A percentile compares a stretch with the other conserved stretches of the same genome.
Conservation (phyloP, 78 protist species). For the Pigoraptor vietnamica region DNA sequence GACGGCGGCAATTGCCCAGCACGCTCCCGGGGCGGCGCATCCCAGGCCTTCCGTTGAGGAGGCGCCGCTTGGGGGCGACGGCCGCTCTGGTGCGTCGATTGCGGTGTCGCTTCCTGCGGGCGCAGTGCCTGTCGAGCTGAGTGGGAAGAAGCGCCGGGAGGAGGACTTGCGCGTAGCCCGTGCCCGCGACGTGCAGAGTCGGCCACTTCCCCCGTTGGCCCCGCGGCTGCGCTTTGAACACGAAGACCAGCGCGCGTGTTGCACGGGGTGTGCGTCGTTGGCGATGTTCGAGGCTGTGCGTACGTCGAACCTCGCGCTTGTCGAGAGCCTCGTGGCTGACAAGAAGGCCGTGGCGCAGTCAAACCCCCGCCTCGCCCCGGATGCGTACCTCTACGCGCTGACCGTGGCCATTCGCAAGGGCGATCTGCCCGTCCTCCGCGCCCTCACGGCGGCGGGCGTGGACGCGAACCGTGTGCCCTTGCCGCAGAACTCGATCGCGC, state of each 20-base stretch:
- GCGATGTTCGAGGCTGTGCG: not conserved
- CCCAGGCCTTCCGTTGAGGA: not conserved
- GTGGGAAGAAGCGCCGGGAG: not conserved
- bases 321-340: not conserved
- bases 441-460: not conserved
- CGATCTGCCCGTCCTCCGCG: not conserved
- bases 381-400: not conserved
- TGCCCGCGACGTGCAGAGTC: not conserved
- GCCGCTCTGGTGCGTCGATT: not conserved
- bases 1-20: not conserved
- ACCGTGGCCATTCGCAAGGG: not conserved
- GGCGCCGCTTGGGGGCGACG: not conserved
- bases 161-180: not conserved
- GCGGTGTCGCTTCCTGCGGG: not conserved
- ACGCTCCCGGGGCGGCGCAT: not conserved
- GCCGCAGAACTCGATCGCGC: not conserved
- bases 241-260: not conserved
- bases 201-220: not conserved
- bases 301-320: not conserved
- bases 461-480: not conserved
- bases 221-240: not conserved
- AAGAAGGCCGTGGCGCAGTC: not conserved
- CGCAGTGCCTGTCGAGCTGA: no score
- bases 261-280: not conserved
- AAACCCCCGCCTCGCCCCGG: not conserved